Conservation (phyloP, 2,329 filamentous ascomycete species). For the Tricladium varicosporioides region DNA sequence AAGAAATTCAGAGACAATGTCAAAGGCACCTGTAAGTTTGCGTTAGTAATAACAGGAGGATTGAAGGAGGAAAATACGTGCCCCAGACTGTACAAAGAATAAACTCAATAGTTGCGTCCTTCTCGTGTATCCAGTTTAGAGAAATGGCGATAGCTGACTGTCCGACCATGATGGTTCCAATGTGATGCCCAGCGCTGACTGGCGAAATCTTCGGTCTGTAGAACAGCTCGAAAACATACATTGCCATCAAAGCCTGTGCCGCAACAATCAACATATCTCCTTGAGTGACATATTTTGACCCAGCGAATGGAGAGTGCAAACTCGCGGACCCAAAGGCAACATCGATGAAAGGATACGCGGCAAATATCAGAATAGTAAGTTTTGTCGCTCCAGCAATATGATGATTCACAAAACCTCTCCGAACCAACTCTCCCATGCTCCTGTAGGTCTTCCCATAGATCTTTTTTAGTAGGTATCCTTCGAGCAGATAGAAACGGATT, state of each 20-base stretch:
- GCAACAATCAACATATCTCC: slow-evolving; percentile 41
- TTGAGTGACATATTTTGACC: slow-evolving; percentile 34
- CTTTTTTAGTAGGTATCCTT: slow-evolving; percentile 37
- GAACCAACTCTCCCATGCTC: slow-evolving; percentile 35
- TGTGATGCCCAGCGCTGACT: slow-evolving; percentile 41
- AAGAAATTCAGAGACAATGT: slow-evolving; percentile 45
- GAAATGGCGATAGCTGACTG: slow-evolving; percentile 42
- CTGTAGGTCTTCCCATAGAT: slow-evolving; percentile 38
- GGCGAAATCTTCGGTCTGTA: slow-evolving; percentile 41
- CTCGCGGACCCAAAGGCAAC: slow-evolving; percentile 35
- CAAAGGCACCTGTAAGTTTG: slow-evolving; percentile 41
- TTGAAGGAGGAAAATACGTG: slow-evolving; percentile 10
- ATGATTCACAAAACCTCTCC: slow-evolving; percentile 45
- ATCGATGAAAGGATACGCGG: slow-evolving; percentile 41
- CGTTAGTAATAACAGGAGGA: slow-evolving; percentile 9
- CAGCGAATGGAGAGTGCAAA: slow-evolving; percentile 34
- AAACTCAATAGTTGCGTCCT: slow-evolving; percentile 32
- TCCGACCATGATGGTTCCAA: slow-evolving; percentile 36
- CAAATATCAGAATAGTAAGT: slow-evolving; percentile 38
- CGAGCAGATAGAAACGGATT: slow-evolving; percentile 37
- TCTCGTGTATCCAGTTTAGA: slow-evolving; percentile 26
- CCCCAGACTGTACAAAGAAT: slow-evolving; percentile 32
- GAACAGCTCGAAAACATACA: slow-evolving; percentile 46
- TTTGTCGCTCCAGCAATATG: slow-evolving; percentile 44
- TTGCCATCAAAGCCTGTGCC: slow-evolving; percentile 42